Evolutionary conservation across 2,329 filamentous ascomycete species (phyloP).

Genomic region (Colletotrichum higginsianum): DNA sequence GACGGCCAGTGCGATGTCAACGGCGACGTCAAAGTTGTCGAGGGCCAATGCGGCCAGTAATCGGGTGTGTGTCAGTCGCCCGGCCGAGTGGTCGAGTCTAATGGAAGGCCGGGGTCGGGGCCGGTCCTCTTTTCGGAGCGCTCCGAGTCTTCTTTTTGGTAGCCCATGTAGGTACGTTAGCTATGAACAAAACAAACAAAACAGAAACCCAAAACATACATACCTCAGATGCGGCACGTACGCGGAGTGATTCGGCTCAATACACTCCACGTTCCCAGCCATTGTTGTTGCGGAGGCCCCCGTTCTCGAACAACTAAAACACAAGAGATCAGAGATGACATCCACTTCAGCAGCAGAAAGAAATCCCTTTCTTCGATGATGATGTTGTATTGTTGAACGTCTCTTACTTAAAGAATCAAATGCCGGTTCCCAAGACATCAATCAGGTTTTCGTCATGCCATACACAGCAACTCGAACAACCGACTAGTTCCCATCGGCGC

Average conservation of each 20-base stretch:
- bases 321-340: neutral
- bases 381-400: neutral
- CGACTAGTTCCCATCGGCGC: too few species aligned
- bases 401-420: neutral
- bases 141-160: neutral
- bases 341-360: neutral
- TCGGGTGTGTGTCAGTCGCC: neutral
- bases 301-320: neutral
- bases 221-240: too few species aligned
- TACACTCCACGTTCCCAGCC: neutral
- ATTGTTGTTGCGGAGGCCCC: neutral
- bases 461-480: neutral
- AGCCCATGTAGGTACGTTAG: too few species aligned
- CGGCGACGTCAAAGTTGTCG: conserved; percentile 18
- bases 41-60: conserved; percentile 34
- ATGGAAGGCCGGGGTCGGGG: neutral
- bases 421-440: neutral
- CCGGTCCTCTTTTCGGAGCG: too few species aligned
- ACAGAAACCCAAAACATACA: neutral
- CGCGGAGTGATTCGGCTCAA: neutral
- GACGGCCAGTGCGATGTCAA: conserved; percentile 37
- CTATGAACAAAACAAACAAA: neutral
- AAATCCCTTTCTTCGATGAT: too few species aligned
- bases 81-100: neutral
- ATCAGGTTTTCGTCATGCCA: neutral